These are phyloP conservation scores for Xylaria sp. DNA, from an alignment of 2,329 filamentous ascomycete species.

Conservation along the genomic window DNA sequence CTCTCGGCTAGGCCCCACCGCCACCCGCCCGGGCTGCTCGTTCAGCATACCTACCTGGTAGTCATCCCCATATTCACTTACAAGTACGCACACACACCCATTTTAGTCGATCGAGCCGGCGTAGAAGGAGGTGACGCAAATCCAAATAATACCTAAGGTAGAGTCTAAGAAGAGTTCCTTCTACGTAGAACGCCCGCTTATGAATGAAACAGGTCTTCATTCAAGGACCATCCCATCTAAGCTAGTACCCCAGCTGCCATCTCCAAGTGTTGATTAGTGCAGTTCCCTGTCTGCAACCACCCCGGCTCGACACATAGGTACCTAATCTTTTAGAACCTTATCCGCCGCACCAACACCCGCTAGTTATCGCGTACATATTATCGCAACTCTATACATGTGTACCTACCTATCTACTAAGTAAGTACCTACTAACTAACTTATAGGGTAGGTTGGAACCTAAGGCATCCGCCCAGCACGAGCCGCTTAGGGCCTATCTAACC, in stretches of 20 bases:
- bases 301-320: not conserved
- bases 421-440: not conserved
- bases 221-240: not conserved
- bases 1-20: constrained; percentile 19
- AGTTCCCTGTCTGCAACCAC: not conserved
- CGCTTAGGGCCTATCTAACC: constrained; percentile 31
- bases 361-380: not conserved
- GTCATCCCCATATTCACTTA: too few relatives aligned
- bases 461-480: constrained; percentile 1
- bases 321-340: not conserved
- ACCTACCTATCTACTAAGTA: not conserved
- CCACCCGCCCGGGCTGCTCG: constrained; percentile 5
- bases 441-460: not conserved
- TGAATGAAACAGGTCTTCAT: not conserved
- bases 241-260: not conserved
- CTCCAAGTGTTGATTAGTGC: constrained; percentile 3
- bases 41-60: not conserved
- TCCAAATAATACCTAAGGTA: not conserved
- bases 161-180: not conserved
- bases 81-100: not conserved
- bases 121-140: not conserved
- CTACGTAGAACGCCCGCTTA: not conserved
- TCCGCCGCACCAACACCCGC: not conserved
- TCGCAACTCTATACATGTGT: not conserved
- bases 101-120: not conserved